Evolutionary conservation across 306 rosid genomes (phyloP), one percentile per base, ranked within the genome.

Genomic region (Mimosa bimucronata): DNA sequence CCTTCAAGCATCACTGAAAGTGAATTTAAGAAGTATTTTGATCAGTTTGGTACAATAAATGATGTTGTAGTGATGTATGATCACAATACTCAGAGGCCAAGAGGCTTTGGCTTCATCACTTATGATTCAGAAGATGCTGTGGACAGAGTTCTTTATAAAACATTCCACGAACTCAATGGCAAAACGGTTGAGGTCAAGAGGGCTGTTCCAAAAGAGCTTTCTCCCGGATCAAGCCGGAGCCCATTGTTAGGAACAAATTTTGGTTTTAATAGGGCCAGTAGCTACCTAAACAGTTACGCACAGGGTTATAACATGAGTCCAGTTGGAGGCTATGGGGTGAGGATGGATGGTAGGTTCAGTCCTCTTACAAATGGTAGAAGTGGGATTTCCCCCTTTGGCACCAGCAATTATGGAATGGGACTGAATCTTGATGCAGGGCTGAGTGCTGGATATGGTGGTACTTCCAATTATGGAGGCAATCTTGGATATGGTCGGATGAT

Each of bases 21-120:
- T 60, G 96, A 89, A 84, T 94, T 94, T 76, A 92, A 90, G 92
- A 85, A 72, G 71, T 92, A 90, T 81, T 94, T 94, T 80, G 96
- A 92, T 85, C 96, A 92, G 83, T 94, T 90, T 82, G 98, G 98
- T 55, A 81, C 85, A 30, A 90, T 92, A 67, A 90, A 91, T 23
- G 98, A 94, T 85, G 97, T 92, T 61, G 98, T 94, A 18, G 98
- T 94, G 52, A 92, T 94, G 98, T 94, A 94, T 77, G 98, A 94
- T 89, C 98, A 94, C 85, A 92, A 91, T 83, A 94, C 98, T 1
- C 98, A 92, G 73, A 88, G 98, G 89, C 98, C 98, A 29, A 92
- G 98, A 82, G 98, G 98, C 50, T 94, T 94, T 70, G 98, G 98
- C 83, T 94, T 94, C 85, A 94, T 94, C 85, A 92, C 98, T 71